These are phyloP conservation scores for Tolypocladium guangdongense DNA, from an alignment of 2,329 filamentous ascomycete species.

Conservation along the genomic window DNA sequence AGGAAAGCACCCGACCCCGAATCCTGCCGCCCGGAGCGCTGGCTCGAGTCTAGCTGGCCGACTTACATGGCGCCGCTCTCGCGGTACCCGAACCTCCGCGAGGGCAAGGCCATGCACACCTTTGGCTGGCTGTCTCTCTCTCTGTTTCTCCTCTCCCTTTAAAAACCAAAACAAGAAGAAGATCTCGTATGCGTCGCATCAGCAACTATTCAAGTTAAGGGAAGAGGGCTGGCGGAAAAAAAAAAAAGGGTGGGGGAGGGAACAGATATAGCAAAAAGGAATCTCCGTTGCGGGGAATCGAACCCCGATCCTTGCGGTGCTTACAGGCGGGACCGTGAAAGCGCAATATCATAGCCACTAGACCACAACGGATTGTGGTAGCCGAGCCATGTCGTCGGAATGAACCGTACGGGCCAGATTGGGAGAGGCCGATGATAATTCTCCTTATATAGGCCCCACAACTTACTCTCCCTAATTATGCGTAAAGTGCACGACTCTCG, in stretches of 20 bases:
- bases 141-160: no score
- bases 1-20: neutral
- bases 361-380: conserved; percentile 9
- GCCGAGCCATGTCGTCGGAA: conserved; percentile 2
- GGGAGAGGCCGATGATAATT: neutral
- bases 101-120: conserved; percentile 46
- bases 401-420: conserved; percentile 1
- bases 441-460: neutral
- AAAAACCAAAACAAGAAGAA: no score
- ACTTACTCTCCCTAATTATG: no score
- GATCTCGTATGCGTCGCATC: no score
- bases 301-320: conserved; percentile 12
- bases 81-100: conserved; percentile 50
- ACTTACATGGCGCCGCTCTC: conserved; percentile 55
- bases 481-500: neutral
- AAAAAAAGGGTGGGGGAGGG: no score
- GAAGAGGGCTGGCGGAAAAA: conserved; percentile 1
- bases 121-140: no score
- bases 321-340: conserved; percentile 7
- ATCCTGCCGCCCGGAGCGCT: conserved; percentile 39
- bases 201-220: no score
- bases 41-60: conserved; percentile 50
- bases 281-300: conserved; percentile 12
- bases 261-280: neutral
- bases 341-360: conserved; percentile 13